These are phyloP conservation scores for Epichloe brachyelytri DNA, from an alignment of 2,329 filamentous ascomycete genomes.

Conservation along the genomic window DNA sequence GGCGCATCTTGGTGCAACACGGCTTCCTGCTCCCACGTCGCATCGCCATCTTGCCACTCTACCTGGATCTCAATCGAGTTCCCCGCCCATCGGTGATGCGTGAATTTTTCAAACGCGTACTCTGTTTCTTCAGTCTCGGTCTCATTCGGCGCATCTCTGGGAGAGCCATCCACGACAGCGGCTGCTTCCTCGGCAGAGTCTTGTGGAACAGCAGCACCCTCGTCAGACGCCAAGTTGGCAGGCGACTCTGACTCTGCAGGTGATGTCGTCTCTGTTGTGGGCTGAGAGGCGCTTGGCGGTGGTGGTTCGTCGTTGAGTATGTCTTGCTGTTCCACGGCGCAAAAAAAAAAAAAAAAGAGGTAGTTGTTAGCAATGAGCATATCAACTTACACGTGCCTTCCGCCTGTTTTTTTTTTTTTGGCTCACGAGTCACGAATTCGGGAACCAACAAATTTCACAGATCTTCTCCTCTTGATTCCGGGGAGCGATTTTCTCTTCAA, in stretches of 20 bases:
- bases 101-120: conserved; percentile 13
- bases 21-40: conserved; percentile 23
- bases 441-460: not conserved
- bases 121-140: conserved; percentile 2
- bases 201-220: not conserved
- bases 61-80: conserved; percentile 19
- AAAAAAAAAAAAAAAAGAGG: not conserved
- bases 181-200: not conserved
- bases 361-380: not conserved
- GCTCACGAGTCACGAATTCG: not conserved
- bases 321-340: not conserved
- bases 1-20: conserved; percentile 21
- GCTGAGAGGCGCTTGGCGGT: not conserved
- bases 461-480: not conserved
- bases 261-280: not conserved
- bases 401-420: not conserved
- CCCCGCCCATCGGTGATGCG: conserved; percentile 16
- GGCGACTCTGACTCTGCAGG: not conserved
- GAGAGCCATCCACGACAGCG: not conserved
- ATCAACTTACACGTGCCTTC: not conserved
- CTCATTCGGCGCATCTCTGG: not conserved
- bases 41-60: conserved; percentile 17
- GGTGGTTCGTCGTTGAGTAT: not conserved
- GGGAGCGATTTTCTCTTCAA: not conserved
- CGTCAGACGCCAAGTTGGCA: not conserved